Evolutionary conservation across 1,284 basidiomycete genomes (phyloP).

Genomic region (Cryptococcus sp.): DNA sequence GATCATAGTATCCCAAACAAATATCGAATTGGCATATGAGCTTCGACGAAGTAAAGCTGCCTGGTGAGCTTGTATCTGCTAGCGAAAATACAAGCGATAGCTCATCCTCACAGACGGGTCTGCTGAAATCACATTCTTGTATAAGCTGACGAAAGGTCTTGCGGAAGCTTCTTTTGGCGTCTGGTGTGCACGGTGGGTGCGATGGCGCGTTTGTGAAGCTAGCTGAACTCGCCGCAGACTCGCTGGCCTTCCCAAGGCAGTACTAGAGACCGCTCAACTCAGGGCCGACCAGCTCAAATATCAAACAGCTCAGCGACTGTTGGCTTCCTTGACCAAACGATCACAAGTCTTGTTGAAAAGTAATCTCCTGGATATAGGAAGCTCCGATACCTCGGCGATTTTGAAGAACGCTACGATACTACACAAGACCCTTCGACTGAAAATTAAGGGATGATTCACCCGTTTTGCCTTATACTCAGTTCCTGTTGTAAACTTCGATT

Average conservation of each 20-base stretch:
- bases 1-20: conserved; percentile 18
- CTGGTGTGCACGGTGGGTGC: conserved; percentile 65
- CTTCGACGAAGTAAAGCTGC: conserved; percentile 53
- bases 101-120: conserved; percentile 54
- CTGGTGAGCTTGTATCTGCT: conserved; percentile 12
- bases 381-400: background rate
- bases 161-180: conserved; percentile 81
- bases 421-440: background rate
- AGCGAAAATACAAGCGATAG: background rate
- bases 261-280: conserved; percentile 60
- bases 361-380: background rate
- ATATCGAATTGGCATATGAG: conserved; percentile 81
- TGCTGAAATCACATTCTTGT: conserved; percentile 78
- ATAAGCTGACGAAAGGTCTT: conserved; percentile 65
- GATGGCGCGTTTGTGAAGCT: background rate
- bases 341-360: background rate
- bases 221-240: conserved; percentile 42
- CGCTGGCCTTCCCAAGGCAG: conserved; percentile 67
- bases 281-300: conserved; percentile 58
- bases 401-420: background rate
- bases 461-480: too few species aligned
- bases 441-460: background rate
- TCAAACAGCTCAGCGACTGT: conserved; percentile 21
- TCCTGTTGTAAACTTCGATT: too few species aligned
- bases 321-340: background rate